Conservation (phyloP, 1,139 yeast species). For the Zygosaccharomyces sapae region DNA sequence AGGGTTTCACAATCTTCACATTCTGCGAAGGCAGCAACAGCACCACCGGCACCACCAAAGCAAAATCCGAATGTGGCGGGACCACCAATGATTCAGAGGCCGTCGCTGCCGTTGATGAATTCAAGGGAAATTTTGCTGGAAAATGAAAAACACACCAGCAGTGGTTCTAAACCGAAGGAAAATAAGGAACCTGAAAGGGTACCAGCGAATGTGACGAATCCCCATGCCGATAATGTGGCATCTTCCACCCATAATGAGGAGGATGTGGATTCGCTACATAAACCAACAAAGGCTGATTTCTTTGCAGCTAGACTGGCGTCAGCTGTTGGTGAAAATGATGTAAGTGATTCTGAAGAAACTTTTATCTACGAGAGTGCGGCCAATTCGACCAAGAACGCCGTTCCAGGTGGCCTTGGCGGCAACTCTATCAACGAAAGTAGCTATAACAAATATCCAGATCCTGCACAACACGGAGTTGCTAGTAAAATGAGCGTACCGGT, state of each 20-base stretch:
- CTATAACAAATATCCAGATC: slow-evolving; percentile 9
- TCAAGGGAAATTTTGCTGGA: slow-evolving; percentile 25
- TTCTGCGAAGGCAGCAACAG: slow-evolving; percentile 13
- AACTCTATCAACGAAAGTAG: slow-evolving; percentile 9
- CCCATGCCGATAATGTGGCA: slow-evolving; percentile 4
- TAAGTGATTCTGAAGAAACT: slow-evolving; percentile 87
- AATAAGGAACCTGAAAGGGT: slow-evolving; percentile 1
- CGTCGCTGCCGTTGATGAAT: slow-evolving; percentile 20
- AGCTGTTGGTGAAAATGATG: slow-evolving; percentile 86
- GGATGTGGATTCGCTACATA: slow-evolving; percentile 14
- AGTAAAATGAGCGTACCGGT: slow-evolving; percentile 35
- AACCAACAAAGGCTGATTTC: slow-evolving; percentile 70
- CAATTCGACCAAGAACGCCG: slow-evolving; percentile 39
- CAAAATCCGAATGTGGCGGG: background rate
- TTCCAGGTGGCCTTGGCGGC: slow-evolving; percentile 10
- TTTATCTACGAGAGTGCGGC: slow-evolving; percentile 74
- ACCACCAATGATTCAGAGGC: slow-evolving; percentile 20
- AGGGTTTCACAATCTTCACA: slow-evolving; percentile 8
- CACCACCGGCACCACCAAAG: slow-evolving; percentile 6
- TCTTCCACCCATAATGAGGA: slow-evolving; percentile 7
- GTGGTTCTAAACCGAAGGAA: background rate
- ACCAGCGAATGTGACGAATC: background rate
- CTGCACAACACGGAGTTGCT: slow-evolving; percentile 25
- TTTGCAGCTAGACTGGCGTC: slow-evolving; percentile 93
- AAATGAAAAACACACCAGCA: slow-evolving; percentile 10